Conservation (phyloP, 140 eudicot genomes). For the Ambrosia hybrid region DNA sequence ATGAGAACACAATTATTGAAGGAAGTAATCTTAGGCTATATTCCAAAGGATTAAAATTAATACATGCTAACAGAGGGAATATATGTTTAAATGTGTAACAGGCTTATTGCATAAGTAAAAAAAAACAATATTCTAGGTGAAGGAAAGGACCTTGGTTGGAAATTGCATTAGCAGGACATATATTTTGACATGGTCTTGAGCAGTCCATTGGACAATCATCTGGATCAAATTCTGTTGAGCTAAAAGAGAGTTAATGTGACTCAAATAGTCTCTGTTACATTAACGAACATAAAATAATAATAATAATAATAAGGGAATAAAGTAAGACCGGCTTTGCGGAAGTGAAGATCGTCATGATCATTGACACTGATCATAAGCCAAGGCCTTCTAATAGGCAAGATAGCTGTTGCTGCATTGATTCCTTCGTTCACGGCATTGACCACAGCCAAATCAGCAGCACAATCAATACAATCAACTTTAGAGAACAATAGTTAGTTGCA, state of each 20-base stretch:
- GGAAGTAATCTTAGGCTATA: not conserved
- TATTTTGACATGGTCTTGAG: conserved; percentile 81
- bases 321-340: conserved; percentile 85
- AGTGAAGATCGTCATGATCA: conserved; percentile 94
- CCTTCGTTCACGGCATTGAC: conserved; percentile 92
- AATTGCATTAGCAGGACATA: conserved; percentile 93
- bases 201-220: conserved; percentile 85
- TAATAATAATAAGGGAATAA: not conserved
- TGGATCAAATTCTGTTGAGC: conserved; percentile 77
- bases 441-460: conserved; percentile 95
- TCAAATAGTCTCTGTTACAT: too few relatives aligned
- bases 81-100: not conserved
- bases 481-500: not conserved
- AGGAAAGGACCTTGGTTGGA: conserved; percentile 51
- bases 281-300: too few relatives aligned
- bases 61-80: not conserved
- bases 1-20: not conserved
- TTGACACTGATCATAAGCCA: conserved; percentile 98
- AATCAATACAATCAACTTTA: conserved; percentile 86
- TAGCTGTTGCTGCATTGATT: conserved; percentile 61
- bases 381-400: conserved; percentile 76
- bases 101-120: not conserved
- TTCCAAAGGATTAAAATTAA: not conserved
- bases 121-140: not conserved
- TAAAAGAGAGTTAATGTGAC: conserved; percentile 14